Evolutionary conservation across 768 basidiomycete genomes (phyloP), one percentile per base, ranked within the genome.

Genomic region (Lactifluus subvellereus): DNA sequence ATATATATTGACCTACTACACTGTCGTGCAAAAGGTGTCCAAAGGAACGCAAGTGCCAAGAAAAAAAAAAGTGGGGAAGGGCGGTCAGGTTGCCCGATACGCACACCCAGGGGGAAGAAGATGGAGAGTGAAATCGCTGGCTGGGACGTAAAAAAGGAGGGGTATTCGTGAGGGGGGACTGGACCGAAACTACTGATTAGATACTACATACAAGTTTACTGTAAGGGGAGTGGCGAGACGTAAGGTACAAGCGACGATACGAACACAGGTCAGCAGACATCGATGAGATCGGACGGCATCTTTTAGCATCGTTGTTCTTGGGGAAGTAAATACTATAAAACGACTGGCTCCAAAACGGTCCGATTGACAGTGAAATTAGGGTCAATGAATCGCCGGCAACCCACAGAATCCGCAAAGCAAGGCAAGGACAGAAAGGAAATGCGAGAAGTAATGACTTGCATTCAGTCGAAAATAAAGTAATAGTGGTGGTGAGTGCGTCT

Each of bases 151-250:
- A 63, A 52, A 59, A 59, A 49, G 38, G 35, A 14, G 20, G 56
- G 57, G 56, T 37, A 58, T 53, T 62, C 56, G 61, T 51, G 33
- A 43, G 55, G 30, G 45, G 11, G 18, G 14, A 52, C 13, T 40
- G 45, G 45, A 48, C 38, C 57, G 38, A 35, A 59, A 63, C 62
- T 58, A 48, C 35, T 58, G 45, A 63, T 63, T 63, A 63, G 62
- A 13, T 63, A 59, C 62, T 63, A 63, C 62, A 63, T 59, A 63
- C 62, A 63, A 59, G 45, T 49, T 63, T 63, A 63, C 52, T 58
- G 57, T 58, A 63, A 59, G 11, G 35, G 42, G 42, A 43, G 49
- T 53, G 35, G 35, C 48, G 62, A 53, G 57, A 59, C 57, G 57
- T 63, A 63, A 63, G 62, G 62, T 63, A 63, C 62, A 63, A 63